Percentiles rank a stretch among this genome's conserved stretches.
Conservation (phyloP, 1,139 yeast genomes). For the Meyerozyma carpophila region DNA sequence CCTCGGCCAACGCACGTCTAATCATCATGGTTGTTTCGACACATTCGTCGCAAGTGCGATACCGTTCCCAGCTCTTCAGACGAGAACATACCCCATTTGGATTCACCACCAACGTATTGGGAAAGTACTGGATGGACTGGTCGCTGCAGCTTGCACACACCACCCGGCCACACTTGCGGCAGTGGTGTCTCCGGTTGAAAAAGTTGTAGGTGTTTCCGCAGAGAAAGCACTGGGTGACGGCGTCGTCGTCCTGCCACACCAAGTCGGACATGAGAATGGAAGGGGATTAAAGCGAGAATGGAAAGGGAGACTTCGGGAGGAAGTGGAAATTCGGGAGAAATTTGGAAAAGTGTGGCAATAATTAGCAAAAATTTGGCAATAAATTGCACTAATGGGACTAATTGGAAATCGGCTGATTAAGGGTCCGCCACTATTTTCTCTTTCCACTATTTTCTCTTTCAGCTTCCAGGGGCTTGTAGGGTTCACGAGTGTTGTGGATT, state of each 20-base stretch:
- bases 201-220: slow-evolving; percentile 59
- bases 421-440: too few species aligned
- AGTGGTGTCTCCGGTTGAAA: slow-evolving; percentile 82
- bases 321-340: not conserved
- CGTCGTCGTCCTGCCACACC: slow-evolving; percentile 77
- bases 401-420: too few species aligned
- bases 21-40: slow-evolving; percentile 58
- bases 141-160: slow-evolving; percentile 67
- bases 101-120: slow-evolving; percentile 32
- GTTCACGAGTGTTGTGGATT: too few species aligned
- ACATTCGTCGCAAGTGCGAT: slow-evolving; percentile 72
- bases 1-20: slow-evolving; percentile 31
- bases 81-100: slow-evolving; percentile 19
- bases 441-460: too few species aligned
- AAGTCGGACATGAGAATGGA: slow-evolving; percentile 16
- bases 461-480: too few species aligned
- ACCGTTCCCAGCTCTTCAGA: slow-evolving; percentile 27
- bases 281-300: not conserved
- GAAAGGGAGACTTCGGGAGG: not conserved
- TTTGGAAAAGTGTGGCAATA: too few species aligned
- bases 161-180: slow-evolving; percentile 78
- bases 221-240: slow-evolving; percentile 51
- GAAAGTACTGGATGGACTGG: slow-evolving; percentile 37
- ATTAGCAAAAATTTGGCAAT: too few species aligned
- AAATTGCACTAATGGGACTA: too few species aligned